Conservation (phyloP, 176 grass and related monocot species). For the Pontederia crassipes region DNA sequence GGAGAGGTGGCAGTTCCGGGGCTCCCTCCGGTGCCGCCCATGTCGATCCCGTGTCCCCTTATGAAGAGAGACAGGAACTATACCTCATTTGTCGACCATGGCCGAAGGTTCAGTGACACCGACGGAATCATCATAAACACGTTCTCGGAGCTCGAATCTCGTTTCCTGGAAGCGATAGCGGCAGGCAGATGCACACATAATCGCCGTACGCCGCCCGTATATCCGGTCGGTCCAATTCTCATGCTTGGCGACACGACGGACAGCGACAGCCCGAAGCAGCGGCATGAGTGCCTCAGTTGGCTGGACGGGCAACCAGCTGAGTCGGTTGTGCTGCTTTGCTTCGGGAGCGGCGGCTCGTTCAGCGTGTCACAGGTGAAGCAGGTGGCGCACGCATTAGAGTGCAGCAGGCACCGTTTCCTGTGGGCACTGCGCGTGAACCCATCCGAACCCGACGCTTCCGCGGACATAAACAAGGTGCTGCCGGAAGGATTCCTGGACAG, state of each 20-base stretch:
- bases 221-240: too few relatives aligned
- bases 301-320: neutral
- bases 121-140: too few relatives aligned
- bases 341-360: neutral
- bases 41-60: too few relatives aligned
- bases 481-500: constrained; percentile 3
- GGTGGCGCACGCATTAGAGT: neutral
- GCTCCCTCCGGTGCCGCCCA: too few relatives aligned
- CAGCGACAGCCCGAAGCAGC: too few relatives aligned
- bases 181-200: neutral
- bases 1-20: too few relatives aligned
- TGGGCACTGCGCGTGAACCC: neutral
- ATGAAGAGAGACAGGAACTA: too few relatives aligned
- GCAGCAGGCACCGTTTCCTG: neutral
- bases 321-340: neutral
- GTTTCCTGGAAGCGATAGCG: neutral
- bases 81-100: too few relatives aligned
- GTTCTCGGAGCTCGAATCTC: too few relatives aligned
- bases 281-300: neutral
- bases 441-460: too few relatives aligned
- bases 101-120: too few relatives aligned
- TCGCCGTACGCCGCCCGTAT: neutral
- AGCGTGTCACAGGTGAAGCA: neutral
- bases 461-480: neutral
- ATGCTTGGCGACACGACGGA: too few relatives aligned